Base-by-base conservation (phyloP, 371 early-diverging fungal species). In the Batkoa obscura region DNA sequence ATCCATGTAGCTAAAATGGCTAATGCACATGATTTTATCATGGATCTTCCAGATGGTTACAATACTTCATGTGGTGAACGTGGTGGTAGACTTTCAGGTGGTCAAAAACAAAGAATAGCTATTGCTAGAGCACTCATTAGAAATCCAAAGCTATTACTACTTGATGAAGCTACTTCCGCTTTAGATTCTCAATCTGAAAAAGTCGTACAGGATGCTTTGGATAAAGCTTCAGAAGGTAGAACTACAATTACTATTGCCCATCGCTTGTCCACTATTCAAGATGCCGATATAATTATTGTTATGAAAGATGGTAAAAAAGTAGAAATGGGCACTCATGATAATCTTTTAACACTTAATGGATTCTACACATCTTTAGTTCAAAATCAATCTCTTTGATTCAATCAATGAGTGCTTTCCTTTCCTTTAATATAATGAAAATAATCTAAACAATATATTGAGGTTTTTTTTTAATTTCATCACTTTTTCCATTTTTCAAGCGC, bases 121-220 rank as follows among this genome's bases (percentile, higher is more conserved):
- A 67, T 90, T 59, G 86, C 88, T 1, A 68, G 90, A 13, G 86
- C 87, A 2, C 61, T 89, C 17, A 60, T 87, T 33, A 73, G 76
- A 49, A 68, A 83, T 59, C 84, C 85, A 6, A 72, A 71, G 45
- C 72, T 87, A 50, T 68, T 90, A 15, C 70, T 91, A 2, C 64
- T 90, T 54, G 94, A 94, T 64, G 91, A 94, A 66, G 87, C 92
- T 0, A 91, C 94, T 0, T 50, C 91, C 94, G 67, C 45, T 6
- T 64, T 90, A 38, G 90, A 94, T 74, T 80, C 83, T 0, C 72
- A 72, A 58, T 74, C 74, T 0, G 81, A 80, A 57, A 72, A 68
- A 39, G 23, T 45, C 15, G 45, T 45, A 6, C 45, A 45, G 15
- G 12, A 45, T 15, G 80, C 83, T 0, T 65, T 84, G 15, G 77